A percentile compares a stretch with the other conserved stretches of the same genome.
phyloP scores from a whole-genome alignment of 2,329 filamentous ascomycete genomes.

The Didymella segeticola region DNA sequence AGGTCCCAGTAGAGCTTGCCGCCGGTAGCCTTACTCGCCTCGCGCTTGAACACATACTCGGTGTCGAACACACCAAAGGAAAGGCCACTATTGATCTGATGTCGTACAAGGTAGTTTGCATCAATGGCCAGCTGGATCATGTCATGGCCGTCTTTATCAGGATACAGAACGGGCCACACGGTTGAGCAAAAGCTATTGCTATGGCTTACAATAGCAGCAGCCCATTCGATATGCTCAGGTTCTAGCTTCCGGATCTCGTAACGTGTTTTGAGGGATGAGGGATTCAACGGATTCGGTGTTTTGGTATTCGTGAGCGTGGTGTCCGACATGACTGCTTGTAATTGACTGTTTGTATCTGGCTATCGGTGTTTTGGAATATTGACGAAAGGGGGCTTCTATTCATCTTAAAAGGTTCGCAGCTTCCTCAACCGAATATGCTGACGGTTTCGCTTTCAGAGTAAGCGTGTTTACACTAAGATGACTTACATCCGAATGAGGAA shows the following conservation, averaged over 20 bases:
- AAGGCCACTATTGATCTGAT: constrained; percentile 45
- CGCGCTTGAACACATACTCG: constrained; percentile 46
- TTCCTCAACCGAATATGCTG: background rate
- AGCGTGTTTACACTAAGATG: constrained; percentile 5
- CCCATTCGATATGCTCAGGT: constrained; percentile 38
- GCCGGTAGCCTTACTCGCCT: constrained; percentile 33
- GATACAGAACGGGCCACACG: constrained; percentile 38
- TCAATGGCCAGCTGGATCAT: constrained; percentile 12
- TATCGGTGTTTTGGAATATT: no score
- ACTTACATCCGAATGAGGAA: background rate
- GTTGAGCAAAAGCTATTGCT: constrained; percentile 41
- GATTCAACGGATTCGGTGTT: constrained; percentile 33
- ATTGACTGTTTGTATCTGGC: background rate
- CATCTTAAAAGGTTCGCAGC: no score
- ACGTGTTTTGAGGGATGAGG: constrained; percentile 35
- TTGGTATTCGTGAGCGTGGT: constrained; percentile 26
- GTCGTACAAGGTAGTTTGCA: constrained; percentile 38
- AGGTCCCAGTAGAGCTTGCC: constrained; percentile 40
- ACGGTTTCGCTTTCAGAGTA: background rate
- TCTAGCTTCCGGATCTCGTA: constrained; percentile 42
- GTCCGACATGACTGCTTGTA: background rate
- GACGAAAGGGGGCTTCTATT: no score
- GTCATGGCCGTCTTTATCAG: constrained; percentile 26
- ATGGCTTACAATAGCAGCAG: constrained; percentile 39
- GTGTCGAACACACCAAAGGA: constrained; percentile 51